A percentile compares a stretch with the other conserved stretches of the same genome.
Evolutionary conservation across 805 yeast species (phyloP).

Genomic region (Naumovozyma dairenensis): DNA sequence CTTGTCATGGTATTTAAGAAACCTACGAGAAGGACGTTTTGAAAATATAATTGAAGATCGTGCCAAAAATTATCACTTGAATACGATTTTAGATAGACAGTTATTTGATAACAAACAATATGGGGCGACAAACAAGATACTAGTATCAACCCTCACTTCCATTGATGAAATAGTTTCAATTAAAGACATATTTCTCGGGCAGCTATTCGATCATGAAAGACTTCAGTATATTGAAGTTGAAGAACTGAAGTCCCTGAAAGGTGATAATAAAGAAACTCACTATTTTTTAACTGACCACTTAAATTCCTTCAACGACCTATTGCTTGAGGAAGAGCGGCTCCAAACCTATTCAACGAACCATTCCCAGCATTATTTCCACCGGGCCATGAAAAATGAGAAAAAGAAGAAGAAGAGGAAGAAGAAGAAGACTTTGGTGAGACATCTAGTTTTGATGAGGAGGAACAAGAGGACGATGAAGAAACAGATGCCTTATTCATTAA

Average conservation of each 20-base stretch:
- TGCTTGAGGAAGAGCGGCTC: too few species aligned
- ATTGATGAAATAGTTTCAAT: conserved; percentile 1
- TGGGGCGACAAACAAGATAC: background rate
- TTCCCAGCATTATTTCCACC: too few species aligned
- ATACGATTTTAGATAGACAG: conserved; percentile 16
- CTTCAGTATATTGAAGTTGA: conserved; percentile 16
- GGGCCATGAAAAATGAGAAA: too few species aligned
- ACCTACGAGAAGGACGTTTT: conserved; percentile 26
- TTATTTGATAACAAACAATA: too few species aligned
- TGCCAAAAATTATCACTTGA: conserved; percentile 12
- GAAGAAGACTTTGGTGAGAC: too few species aligned
- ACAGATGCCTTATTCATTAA: too few species aligned
- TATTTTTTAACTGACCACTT: conserved; percentile 17
- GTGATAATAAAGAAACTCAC: conserved; percentile 21
- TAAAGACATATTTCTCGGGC: conserved; percentile 18
- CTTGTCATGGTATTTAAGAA: conserved; percentile 29
- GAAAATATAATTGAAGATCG: conserved; percentile 24
- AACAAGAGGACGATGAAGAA: too few species aligned
- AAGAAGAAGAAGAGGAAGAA: too few species aligned
- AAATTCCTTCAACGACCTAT: conserved; percentile 19
- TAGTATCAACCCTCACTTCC: conserved; percentile 6
- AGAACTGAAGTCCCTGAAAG: conserved; percentile 18
- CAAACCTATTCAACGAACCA: too few species aligned
- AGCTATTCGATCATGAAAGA: conserved; percentile 18
- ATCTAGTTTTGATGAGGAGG: too few species aligned